Conservation (phyloP, 2,329 filamentous ascomycete species). For the Xylariaceae sp. region DNA sequence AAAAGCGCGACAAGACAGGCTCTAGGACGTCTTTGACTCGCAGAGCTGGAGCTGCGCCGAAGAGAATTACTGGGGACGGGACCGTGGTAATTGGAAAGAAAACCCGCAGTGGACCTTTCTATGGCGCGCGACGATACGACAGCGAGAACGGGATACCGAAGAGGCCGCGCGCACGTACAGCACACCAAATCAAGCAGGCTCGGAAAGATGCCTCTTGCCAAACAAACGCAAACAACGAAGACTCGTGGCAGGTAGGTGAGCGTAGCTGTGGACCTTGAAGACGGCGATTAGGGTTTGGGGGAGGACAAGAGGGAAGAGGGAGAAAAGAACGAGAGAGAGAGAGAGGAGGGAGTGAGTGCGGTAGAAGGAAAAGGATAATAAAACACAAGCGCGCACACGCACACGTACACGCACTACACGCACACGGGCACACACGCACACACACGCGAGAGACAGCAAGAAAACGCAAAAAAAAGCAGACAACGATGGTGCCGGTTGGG, state of each 20-base stretch:
- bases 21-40: constrained; percentile 11
- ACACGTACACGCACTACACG: too few relatives aligned
- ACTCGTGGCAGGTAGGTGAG: constrained; percentile 26
- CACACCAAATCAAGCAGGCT: constrained; percentile 24
- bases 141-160: constrained; percentile 22
- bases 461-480: constrained; percentile 23
- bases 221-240: constrained; percentile 28
- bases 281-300: constrained; percentile 24
- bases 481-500: constrained; percentile 29
- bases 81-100: constrained; percentile 18
- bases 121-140: constrained; percentile 20
- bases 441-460: too few relatives aligned
- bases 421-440: too few relatives aligned
- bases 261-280: too few relatives aligned
- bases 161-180: constrained; percentile 27
- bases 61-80: constrained; percentile 1
- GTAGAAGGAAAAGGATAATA: constrained; percentile 34
- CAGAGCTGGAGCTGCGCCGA: constrained; percentile 18
- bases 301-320: constrained; percentile 13
- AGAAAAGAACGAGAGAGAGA: constrained; percentile 20
- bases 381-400: constrained; percentile 28
- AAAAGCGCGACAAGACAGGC: constrained; percentile 7
- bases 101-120: constrained; percentile 18
- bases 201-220: constrained; percentile 30
- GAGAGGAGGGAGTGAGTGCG: constrained; percentile 18